Evolutionary conservation across 2,329 filamentous ascomycete genomes (phyloP).

Genomic region (Mollisiaceae sp.): DNA sequence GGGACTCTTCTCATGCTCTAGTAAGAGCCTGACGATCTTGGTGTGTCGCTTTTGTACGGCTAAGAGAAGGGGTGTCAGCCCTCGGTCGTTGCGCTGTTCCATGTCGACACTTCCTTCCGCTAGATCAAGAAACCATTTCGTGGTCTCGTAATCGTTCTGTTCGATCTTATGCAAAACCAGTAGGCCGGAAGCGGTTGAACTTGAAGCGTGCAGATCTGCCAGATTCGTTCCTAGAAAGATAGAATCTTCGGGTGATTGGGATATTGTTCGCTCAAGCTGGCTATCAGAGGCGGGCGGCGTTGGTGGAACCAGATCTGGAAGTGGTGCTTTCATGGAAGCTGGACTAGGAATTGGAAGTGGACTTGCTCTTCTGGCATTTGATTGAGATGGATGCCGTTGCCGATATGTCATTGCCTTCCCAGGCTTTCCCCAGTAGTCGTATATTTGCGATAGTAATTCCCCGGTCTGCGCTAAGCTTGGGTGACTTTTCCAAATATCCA

Average conservation of each 20-base stretch:
- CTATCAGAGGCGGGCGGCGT: background rate
- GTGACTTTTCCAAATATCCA: background rate
- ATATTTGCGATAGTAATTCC: background rate
- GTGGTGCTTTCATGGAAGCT: background rate
- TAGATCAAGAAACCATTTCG: constrained; percentile 2
- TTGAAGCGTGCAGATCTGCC: background rate
- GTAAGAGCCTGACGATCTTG: background rate
- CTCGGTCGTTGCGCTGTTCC: constrained; percentile 4
- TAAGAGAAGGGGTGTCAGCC: constrained; percentile 2
- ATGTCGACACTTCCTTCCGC: constrained; percentile 5
- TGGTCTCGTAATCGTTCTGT: constrained; percentile 4
- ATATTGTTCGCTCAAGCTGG: background rate
- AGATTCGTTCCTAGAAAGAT: background rate
- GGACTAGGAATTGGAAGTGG: background rate
- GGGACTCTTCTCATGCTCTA: constrained; percentile 2
- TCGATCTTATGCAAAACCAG: constrained; percentile 2
- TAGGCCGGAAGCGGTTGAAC: constrained; percentile 1
- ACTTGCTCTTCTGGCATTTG: background rate
- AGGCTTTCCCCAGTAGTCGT: background rate
- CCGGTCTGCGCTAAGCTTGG: constrained; percentile 1
- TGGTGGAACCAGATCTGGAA: background rate
- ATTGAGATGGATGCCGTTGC: constrained; percentile 3
- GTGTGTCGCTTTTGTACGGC: constrained; percentile 4
- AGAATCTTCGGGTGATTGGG: background rate
- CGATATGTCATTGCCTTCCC: constrained; percentile 1